Base-by-base conservation (phyloP, 1,139 yeast genomes). In the Zygosaccharomyces sapae region DNA sequence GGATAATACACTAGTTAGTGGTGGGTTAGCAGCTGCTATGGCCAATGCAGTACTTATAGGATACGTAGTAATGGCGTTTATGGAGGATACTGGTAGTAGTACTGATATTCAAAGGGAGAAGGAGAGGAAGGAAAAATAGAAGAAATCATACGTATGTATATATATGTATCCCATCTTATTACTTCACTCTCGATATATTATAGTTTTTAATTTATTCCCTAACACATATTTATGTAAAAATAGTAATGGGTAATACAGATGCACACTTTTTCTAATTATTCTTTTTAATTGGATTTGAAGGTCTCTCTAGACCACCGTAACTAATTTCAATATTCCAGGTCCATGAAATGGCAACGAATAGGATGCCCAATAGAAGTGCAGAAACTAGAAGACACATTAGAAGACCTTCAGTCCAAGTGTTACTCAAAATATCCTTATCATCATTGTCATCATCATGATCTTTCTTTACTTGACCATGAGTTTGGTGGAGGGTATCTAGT, bases 31-130 rank as follows among this genome's bases (percentile, higher is more conserved):
- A 29, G 97, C 97, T 0, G 71, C 82, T 13, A 81, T 81, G 43
- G 97, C 97, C 40, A 92, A 92, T 63, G 69, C 86, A 10, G 97
- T 92, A 33, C 75, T 92, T 57, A 79, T 90, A 47, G 92, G 90
- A 1, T 92, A 87, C 63, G 85, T 92, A 19, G 74, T 88, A 13
- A 90, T 80, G 45, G 97, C 98, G 0, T 89, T 90, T 65, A 76
- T 77, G 20, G 98, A 92, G 65, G 89, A 86, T 48, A 70, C 81
- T n/a, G 63, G 69, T 8, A 60, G 31, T 27, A 24, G 31, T 24
- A 9, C 20, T 37, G 40, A 66, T 13, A 65, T 61, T 5, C 69
- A 63, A 39, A 67, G 62, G 31, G 70, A 69, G 33, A 69, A 68
- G 43, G 68, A 66, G 47, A 65, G 54, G 45, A 53, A 56, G 33